Evolutionary conservation across 2,329 filamentous ascomycete genomes (phyloP).

Genomic region (Colletotrichum aenigma): DNA sequence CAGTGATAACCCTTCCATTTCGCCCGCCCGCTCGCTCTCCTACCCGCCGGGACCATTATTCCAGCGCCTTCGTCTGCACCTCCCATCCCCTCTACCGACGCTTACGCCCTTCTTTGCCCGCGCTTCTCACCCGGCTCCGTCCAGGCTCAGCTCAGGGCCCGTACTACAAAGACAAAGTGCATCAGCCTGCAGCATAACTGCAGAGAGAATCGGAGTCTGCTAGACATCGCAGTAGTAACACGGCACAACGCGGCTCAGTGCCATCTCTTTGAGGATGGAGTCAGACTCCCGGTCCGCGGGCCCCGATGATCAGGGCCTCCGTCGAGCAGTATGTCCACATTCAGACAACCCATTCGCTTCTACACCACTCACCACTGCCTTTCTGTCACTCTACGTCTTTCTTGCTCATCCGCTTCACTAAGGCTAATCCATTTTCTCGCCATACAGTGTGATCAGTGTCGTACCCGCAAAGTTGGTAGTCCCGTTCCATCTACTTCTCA

Average conservation of each 20-base stretch:
- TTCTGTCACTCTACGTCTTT: background rate
- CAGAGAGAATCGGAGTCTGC: background rate
- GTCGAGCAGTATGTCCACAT: constrained; percentile 39
- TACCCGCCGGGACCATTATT: background rate
- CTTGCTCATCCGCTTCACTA: background rate
- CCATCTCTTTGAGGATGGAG: background rate
- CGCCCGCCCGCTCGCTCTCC: background rate
- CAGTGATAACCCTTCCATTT: background rate
- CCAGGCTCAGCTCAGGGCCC: background rate
- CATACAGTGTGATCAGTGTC: constrained; percentile 49
- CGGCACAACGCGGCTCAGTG: background rate
- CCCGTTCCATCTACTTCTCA: background rate
- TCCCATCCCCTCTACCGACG: background rate
- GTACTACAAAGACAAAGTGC: background rate
- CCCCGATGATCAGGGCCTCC: constrained; percentile 36
- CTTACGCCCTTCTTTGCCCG: background rate
- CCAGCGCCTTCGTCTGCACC: background rate
- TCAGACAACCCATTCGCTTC: background rate
- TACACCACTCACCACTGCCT: background rate
- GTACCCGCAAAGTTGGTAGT: constrained; percentile 42
- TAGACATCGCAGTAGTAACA: background rate
- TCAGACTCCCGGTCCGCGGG: constrained; percentile 21
- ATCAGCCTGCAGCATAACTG: background rate
- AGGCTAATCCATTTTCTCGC: constrained; percentile 17
- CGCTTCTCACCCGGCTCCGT: background rate